Conservation (phyloP, 2,329 filamentous ascomycete genomes). For the Penicillium sp. region DNA sequence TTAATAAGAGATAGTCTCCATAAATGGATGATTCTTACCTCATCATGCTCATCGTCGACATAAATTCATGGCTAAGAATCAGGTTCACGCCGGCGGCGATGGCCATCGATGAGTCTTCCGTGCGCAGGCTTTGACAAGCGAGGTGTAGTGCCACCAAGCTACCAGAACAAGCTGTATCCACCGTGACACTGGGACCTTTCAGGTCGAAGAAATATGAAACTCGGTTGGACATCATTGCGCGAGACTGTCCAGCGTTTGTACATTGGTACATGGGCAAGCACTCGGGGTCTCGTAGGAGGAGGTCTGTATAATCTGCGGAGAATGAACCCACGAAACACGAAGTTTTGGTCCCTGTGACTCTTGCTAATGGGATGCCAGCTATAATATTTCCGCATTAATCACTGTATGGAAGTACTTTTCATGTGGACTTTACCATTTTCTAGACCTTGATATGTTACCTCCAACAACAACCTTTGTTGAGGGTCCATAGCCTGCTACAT, state of each 20-base stretch:
- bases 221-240: conserved; percentile 38
- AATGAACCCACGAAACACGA: conserved; percentile 40
- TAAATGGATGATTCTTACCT: neutral
- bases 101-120: conserved; percentile 32
- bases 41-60: conserved; percentile 31
- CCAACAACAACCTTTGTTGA: conserved; percentile 39
- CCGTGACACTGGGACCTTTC: conserved; percentile 35
- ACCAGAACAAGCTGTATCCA: conserved; percentile 45
- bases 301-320: conserved; percentile 39
- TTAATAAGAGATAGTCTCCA: neutral
- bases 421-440: conserved; percentile 34
- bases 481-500: conserved; percentile 37
- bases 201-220: conserved; percentile 44
- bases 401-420: neutral
- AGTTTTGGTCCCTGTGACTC: conserved; percentile 36
- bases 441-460: conserved; percentile 38
- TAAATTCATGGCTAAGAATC: conserved; percentile 37
- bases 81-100: conserved; percentile 37
- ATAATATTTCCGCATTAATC: neutral
- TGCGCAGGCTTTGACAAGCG: conserved; percentile 38
- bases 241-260: conserved; percentile 36
- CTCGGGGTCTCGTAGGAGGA: conserved; percentile 39
- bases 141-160: conserved; percentile 42
- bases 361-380: conserved; percentile 38
- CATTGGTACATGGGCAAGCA: conserved; percentile 35